These are phyloP conservation scores for Salix viminalis DNA, from an alignment of 345 rosid genomes.

Conservation along the genomic window DNA sequence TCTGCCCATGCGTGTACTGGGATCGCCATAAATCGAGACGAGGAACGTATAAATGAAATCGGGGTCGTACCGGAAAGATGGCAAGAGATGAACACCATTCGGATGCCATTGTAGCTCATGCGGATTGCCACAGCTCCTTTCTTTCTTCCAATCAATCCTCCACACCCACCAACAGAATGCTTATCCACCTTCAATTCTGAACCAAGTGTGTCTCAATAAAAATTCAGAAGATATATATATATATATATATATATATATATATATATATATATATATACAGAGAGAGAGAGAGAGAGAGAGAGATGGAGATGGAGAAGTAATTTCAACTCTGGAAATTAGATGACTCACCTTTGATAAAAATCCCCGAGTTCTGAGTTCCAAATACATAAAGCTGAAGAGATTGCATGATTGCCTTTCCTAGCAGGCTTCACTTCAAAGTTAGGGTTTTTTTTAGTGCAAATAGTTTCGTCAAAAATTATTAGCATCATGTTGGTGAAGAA, in stretches of 20 bases:
- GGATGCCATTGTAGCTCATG: conserved; percentile 41
- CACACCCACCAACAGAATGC: conserved; percentile 40
- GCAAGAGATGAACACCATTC: conserved; percentile 43
- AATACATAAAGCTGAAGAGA: conserved; percentile 49
- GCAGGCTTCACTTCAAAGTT: conserved; percentile 20
- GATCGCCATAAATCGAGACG: neutral
- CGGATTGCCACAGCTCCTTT: conserved; percentile 51
- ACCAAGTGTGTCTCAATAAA: neutral
- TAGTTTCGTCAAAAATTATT: neutral
- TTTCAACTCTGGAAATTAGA: neutral
- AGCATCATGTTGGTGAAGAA: neutral
- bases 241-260: too few species aligned
- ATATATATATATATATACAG: too few species aligned
- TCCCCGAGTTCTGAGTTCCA: conserved; percentile 31
- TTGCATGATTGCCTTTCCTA: conserved; percentile 42
- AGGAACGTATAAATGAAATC: neutral
- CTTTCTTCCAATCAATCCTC: conserved; percentile 42
- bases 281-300: too few species aligned
- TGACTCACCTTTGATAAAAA: conserved; percentile 26
- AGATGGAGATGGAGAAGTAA: neutral
- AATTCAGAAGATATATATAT: neutral
- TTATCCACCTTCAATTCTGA: conserved; percentile 46
- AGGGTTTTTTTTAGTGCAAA: neutral
- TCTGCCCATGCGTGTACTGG: neutral
- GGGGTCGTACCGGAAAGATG: conserved; percentile 37